These are phyloP conservation scores for Leishmania mexicana DNA, from an alignment of 208 protist genomes.

Conservation along the genomic window DNA sequence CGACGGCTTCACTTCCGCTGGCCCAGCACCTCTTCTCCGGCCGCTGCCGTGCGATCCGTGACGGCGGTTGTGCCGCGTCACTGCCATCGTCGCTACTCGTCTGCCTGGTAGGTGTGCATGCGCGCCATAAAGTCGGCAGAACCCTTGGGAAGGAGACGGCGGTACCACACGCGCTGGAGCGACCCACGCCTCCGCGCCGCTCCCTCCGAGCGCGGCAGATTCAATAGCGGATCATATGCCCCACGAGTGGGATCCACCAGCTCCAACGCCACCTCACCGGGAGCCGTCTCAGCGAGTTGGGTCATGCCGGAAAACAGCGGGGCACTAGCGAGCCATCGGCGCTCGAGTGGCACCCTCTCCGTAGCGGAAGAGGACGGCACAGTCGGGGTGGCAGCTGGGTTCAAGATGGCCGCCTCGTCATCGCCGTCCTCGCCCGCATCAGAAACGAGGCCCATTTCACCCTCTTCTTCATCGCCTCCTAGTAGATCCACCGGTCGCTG, in stretches of 20 bases:
- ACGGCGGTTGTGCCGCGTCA: not conserved
- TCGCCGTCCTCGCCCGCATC: not conserved
- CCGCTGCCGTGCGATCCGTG: not conserved
- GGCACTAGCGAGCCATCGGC: constrained; percentile 7
- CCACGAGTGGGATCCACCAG: not conserved
- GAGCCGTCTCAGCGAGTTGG: not conserved
- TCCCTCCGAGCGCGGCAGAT: constrained; percentile 21
- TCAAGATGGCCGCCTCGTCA: not conserved
- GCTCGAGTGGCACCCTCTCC: constrained; percentile 4
- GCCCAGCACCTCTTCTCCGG: not conserved
- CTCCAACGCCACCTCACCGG: not conserved
- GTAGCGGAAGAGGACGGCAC: not conserved
- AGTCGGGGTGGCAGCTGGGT: not conserved
- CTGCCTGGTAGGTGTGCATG: not conserved
- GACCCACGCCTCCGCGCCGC: constrained; percentile 2
- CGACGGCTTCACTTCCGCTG: not conserved
- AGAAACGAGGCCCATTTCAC: not conserved
- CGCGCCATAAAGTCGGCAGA: constrained; percentile 16
- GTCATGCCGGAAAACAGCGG: constrained; percentile 5
- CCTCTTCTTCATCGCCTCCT: constrained; percentile 3
- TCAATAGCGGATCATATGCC: constrained; percentile 19
- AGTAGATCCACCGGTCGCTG: constrained; percentile 3
- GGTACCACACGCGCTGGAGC: constrained; percentile 24
- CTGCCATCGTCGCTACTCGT: not conserved
- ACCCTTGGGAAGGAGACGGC: constrained; percentile 9